Conservation (phyloP, 768 basidiomycete genomes). For the Leccinellum luteum region DNA sequence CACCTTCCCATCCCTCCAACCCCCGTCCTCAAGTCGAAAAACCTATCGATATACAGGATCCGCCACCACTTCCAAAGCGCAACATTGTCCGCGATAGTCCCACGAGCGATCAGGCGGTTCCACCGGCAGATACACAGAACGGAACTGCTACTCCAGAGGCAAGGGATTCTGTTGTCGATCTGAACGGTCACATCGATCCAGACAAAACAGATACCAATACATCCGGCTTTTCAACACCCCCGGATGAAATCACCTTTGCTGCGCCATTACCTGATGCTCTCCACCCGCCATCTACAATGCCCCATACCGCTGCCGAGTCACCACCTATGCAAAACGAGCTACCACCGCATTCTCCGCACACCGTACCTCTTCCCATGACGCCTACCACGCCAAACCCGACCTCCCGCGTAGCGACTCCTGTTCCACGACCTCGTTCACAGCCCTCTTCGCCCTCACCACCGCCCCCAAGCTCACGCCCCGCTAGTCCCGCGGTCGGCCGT, state of each 20-base stretch:
- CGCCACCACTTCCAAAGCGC: slow-evolving; percentile 54
- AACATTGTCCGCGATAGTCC: slow-evolving; percentile 36
- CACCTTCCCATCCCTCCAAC: slow-evolving; percentile 27
- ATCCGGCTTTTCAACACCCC: slow-evolving; percentile 17
- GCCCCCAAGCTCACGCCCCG: slow-evolving; percentile 34
- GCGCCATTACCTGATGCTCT: slow-evolving; percentile 8
- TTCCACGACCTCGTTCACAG: slow-evolving; percentile 35
- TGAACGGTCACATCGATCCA: slow-evolving; percentile 3
- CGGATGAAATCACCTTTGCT: slow-evolving; percentile 23
- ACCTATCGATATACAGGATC: slow-evolving; percentile 15
- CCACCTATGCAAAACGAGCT: slow-evolving; percentile 3
- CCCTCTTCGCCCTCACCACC: slow-evolving; percentile 23
- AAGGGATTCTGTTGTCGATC: neutral
- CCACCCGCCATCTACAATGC: neutral
- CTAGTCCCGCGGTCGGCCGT: slow-evolving; percentile 21
- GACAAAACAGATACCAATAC: slow-evolving; percentile 9
- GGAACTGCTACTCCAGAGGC: neutral
- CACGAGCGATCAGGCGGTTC: slow-evolving; percentile 8
- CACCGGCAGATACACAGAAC: neutral
- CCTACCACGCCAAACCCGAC: slow-evolving; percentile 29
- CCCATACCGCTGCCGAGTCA: slow-evolving; percentile 3
- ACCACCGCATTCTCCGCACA: slow-evolving; percentile 19
- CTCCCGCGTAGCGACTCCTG: slow-evolving; percentile 15
- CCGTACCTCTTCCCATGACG: slow-evolving; percentile 23
- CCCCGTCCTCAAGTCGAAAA: slow-evolving; percentile 20